Conservation (phyloP, 805 yeast species). For the Brettanomyces naardenensis region DNA sequence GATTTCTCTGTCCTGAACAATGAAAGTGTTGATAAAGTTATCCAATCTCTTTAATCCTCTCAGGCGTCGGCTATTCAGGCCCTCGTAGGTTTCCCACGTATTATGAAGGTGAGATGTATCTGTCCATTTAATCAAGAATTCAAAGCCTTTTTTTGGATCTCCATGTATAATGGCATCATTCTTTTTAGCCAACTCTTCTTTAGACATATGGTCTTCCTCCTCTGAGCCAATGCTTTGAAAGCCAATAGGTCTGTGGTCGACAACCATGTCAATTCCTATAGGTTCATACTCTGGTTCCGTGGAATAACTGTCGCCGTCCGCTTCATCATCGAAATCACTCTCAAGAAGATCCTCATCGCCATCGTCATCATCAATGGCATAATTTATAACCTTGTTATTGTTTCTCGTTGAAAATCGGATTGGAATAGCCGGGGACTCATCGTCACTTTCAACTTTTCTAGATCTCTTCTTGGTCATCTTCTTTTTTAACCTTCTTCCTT, state of each 20-base stretch:
- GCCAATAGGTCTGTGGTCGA: slow-evolving; percentile 44
- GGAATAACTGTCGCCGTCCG: slow-evolving; percentile 14
- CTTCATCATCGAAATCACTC: slow-evolving; percentile 29
- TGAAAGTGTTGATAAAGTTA: slow-evolving; percentile 76
- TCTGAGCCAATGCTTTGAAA: slow-evolving; percentile 8
- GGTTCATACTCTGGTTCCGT: slow-evolving; percentile 13
- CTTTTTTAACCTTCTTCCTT: not conserved
- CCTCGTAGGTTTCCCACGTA: slow-evolving; percentile 76
- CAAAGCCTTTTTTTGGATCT: slow-evolving; percentile 51
- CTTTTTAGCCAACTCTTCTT: slow-evolving; percentile 17
- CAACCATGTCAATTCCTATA: slow-evolving; percentile 32
- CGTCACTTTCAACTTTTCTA: slow-evolving; percentile 24
- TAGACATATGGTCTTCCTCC: slow-evolving; percentile 7
- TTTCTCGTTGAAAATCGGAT: slow-evolving; percentile 75
- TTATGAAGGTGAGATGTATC: slow-evolving; percentile 87
- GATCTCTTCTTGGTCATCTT: slow-evolving; percentile 21
- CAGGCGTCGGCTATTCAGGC: slow-evolving; percentile 33
- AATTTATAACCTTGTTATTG: slow-evolving; percentile 51
- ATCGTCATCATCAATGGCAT: slow-evolving; percentile 61
- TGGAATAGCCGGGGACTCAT: slow-evolving; percentile 4
- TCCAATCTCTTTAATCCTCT: slow-evolving; percentile 84
- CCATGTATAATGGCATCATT: slow-evolving; percentile 17
- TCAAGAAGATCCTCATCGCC: slow-evolving; percentile 48
- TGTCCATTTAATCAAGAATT: slow-evolving; percentile 74
- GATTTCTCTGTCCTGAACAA: slow-evolving; percentile 66